Conservation (phyloP, 805 yeast species). For the Myxozyma sirexii region DNA sequence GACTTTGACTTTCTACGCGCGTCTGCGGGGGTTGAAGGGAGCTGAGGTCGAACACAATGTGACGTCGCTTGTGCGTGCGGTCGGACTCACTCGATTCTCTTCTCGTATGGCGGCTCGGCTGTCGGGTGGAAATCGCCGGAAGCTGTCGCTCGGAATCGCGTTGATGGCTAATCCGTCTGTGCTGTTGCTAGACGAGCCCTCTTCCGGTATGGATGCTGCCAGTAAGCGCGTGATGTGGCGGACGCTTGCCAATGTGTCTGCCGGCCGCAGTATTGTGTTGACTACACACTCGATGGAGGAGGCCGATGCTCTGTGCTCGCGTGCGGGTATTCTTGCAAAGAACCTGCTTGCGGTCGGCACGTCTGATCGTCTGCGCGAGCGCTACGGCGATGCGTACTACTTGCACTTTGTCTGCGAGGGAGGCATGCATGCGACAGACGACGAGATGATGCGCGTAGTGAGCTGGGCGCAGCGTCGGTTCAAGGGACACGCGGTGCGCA, state of each 20-base stretch:
- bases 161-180: slow-evolving; percentile 45
- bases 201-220: slow-evolving; percentile 47
- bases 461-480: slow-evolving; percentile 36
- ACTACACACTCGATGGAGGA: slow-evolving; percentile 48
- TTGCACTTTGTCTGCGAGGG: slow-evolving; percentile 40
- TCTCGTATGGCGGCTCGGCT: slow-evolving; percentile 41
- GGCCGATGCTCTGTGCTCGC: slow-evolving; percentile 43
- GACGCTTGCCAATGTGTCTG: slow-evolving; percentile 41
- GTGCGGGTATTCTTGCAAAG: slow-evolving; percentile 44
- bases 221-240: slow-evolving; percentile 47
- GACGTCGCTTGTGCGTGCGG: slow-evolving; percentile 41
- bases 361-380: slow-evolving; percentile 37
- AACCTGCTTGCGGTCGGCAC: slow-evolving; percentile 43
- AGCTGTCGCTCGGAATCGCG: slow-evolving; percentile 44
- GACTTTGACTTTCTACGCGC: slow-evolving; percentile 41
- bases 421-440: slow-evolving; percentile 39
- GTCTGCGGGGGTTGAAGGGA: slow-evolving; percentile 40
- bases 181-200: slow-evolving; percentile 45
- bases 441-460: slow-evolving; percentile 38
- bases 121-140: slow-evolving; percentile 45
- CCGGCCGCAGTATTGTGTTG: slow-evolving; percentile 42
- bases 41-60: slow-evolving; percentile 38
- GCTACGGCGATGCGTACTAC: slow-evolving; percentile 41
- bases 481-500: slow-evolving; percentile 35
- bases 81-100: slow-evolving; percentile 42